phyloP scores from a whole-genome alignment of 1,284 basidiomycete species.

The Cystobasidium sp. region DNA sequence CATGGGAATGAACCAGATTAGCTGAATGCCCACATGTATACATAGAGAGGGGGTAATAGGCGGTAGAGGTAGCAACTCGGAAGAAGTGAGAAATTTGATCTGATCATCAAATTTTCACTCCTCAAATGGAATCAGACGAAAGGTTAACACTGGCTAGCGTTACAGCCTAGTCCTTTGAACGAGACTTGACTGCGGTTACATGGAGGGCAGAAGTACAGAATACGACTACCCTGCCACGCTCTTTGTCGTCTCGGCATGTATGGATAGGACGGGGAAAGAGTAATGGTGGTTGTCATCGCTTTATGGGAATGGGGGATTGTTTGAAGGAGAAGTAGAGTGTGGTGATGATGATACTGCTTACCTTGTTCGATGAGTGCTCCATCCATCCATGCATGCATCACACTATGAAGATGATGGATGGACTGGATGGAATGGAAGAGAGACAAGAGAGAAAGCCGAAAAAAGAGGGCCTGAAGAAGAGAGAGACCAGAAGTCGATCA shows the following conservation, averaged over 20 bases:
- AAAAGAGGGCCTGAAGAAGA: neutral
- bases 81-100: conserved; percentile 2
- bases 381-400: neutral
- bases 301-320: neutral
- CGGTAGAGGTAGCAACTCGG: neutral
- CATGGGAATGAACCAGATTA: conserved; percentile 2
- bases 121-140: conserved; percentile 40
- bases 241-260: conserved; percentile 46
- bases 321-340: neutral
- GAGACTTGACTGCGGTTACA: conserved; percentile 30
- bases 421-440: neutral
- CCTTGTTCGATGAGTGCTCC: neutral
- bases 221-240: conserved; percentile 15
- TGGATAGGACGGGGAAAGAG: conserved; percentile 46
- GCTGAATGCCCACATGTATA: neutral
- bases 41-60: neutral
- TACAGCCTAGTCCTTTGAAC: conserved; percentile 26
- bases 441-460: neutral
- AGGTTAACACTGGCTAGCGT: conserved; percentile 45
- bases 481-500: neutral
- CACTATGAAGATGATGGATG: neutral
- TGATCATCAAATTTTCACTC: conserved; percentile 27
- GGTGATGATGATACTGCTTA: neutral
- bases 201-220: neutral
- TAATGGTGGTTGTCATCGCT: conserved; percentile 44